phyloP scores from a whole-genome alignment of 148 eudicot species.

The Vaccinium darrowii region DNA sequence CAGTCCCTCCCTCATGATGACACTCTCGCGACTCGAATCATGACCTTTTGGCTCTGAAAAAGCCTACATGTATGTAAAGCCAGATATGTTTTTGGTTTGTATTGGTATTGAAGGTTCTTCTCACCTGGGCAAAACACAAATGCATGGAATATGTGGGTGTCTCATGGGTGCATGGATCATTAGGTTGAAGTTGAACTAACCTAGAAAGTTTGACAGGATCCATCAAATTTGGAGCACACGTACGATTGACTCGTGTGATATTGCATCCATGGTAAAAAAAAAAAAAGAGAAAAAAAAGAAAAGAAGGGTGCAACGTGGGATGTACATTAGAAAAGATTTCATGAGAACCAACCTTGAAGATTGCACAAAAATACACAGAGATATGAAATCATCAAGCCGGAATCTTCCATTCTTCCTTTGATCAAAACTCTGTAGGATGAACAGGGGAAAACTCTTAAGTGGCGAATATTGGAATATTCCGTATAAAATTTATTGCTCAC shows the following conservation, averaged over 20 bases:
- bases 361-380: slow-evolving; percentile 79
- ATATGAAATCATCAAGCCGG: slow-evolving; percentile 77
- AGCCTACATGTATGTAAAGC: too few relatives aligned
- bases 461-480: background rate
- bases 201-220: background rate
- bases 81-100: background rate
- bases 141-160: background rate
- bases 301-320: background rate
- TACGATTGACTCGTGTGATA: background rate
- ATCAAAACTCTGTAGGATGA: slow-evolving; percentile 73
- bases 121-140: background rate
- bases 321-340: background rate
- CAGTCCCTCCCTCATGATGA: too few relatives aligned
- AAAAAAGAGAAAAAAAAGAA: too few relatives aligned
- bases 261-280: background rate
- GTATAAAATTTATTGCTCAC: background rate
- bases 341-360: slow-evolving; percentile 62
- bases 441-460: slow-evolving; percentile 1
- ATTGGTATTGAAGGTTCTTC: background rate
- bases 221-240: background rate
- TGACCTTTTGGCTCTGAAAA: too few relatives aligned
- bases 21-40: too few relatives aligned
- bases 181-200: background rate
- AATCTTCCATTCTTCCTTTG: slow-evolving; percentile 69
- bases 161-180: background rate